A percentile compares a stretch with the other conserved stretches of the same genome.
These are phyloP conservation scores for Syzygium jambos DNA, from an alignment of 345 rosid genomes.

Conservation along the genomic window DNA sequence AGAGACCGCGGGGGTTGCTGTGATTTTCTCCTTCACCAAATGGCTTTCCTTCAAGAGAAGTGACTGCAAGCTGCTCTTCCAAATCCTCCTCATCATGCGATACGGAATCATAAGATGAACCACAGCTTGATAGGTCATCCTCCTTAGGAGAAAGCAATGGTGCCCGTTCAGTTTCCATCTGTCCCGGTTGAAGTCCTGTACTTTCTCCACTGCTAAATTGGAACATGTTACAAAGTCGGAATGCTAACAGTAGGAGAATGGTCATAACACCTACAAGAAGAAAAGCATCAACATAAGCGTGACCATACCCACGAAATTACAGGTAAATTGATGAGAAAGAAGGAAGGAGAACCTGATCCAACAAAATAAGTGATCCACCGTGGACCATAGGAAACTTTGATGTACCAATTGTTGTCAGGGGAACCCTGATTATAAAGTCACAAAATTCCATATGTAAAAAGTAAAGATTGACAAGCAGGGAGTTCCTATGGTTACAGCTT, in stretches of 20 bases:
- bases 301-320: background rate
- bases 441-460: background rate
- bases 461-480: background rate
- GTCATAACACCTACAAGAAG: conserved; percentile 31
- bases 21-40: conserved; percentile 20
- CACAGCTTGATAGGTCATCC: conserved; percentile 39
- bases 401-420: conserved; percentile 18
- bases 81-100: conserved; percentile 36
- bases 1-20: conserved; percentile 11
- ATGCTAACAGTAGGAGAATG: conserved; percentile 20
- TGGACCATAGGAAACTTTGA: conserved; percentile 45
- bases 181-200: conserved; percentile 3
- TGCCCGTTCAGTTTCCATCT: conserved; percentile 11
- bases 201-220: conserved; percentile 1
- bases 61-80: conserved; percentile 15
- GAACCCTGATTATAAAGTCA: conserved; percentile 21
- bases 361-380: conserved; percentile 40
- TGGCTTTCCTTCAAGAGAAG: conserved; percentile 11
- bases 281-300: background rate
- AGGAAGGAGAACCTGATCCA: conserved; percentile 35
- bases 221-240: conserved; percentile 13
- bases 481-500: background rate
- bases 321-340: background rate
- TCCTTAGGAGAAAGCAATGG: conserved; percentile 39
- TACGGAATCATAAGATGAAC: conserved; percentile 43